Conservation (phyloP, 495 filamentous ascomycete species). For the Aspergillus heteromorphus region DNA sequence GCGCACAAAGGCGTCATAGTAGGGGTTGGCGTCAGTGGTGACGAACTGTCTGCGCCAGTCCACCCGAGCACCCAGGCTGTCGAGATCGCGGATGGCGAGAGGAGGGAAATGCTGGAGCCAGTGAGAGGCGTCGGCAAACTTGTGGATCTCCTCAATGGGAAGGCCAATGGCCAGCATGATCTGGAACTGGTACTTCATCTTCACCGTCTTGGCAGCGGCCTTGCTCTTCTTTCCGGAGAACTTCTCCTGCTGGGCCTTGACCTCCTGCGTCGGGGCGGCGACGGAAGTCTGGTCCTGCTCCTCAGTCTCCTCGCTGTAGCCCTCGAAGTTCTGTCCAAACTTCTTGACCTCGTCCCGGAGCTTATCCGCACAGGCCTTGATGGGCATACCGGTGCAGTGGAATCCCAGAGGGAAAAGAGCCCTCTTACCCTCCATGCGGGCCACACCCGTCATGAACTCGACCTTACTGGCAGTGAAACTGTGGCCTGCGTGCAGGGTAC, state of each 20-base stretch:
- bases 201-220: constrained; percentile 81
- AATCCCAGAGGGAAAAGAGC: constrained; percentile 86
- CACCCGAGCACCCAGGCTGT: constrained; percentile 76
- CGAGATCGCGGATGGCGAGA: constrained; percentile 72
- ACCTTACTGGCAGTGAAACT: constrained; percentile 85
- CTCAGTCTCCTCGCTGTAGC: constrained; percentile 57
- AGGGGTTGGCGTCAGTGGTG: constrained; percentile 95
- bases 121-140: constrained; percentile 79
- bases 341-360: constrained; percentile 79
- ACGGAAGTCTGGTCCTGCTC: constrained; percentile 36
- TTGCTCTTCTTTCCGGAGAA: constrained; percentile 94
- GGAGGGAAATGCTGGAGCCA: constrained; percentile 90
- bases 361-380: constrained; percentile 96
- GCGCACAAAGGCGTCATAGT: constrained; percentile 90
- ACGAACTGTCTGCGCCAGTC: constrained; percentile 91
- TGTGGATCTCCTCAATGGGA: constrained; percentile 79
- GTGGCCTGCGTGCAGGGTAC: constrained; percentile 87
- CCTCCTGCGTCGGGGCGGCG: constrained; percentile 54
- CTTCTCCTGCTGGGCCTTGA: constrained; percentile 80
- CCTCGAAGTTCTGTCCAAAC: constrained; percentile 84
- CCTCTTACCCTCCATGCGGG: constrained; percentile 83
- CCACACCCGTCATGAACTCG: constrained; percentile 80
- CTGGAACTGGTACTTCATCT: constrained; percentile 86
- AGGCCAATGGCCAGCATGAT: constrained; percentile 85
- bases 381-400: constrained; percentile 97